A percentile compares a stretch with the other conserved stretches of the same genome.
Evolutionary conservation across 2,329 filamentous ascomycete genomes (phyloP).

Genomic region (Exophiala xenobiotica): DNA sequence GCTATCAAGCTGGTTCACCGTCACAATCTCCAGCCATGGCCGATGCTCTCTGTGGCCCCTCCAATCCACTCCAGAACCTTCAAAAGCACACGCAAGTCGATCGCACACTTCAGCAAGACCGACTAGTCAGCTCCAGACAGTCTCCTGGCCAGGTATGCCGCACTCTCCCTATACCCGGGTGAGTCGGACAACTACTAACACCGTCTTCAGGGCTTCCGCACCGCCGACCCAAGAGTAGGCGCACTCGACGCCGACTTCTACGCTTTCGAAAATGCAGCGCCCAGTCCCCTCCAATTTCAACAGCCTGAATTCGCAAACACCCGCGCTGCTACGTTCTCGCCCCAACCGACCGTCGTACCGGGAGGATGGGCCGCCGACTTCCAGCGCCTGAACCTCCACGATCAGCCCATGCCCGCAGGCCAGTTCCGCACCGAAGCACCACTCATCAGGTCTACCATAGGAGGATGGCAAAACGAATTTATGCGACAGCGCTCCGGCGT

Average conservation of each 20-base stretch:
- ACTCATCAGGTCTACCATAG: slow-evolving; percentile 32
- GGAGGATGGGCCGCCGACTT: slow-evolving; percentile 48
- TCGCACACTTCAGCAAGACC: slow-evolving; percentile 71
- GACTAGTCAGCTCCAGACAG: slow-evolving; percentile 53
- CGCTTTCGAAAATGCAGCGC: slow-evolving; percentile 61
- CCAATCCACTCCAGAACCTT: slow-evolving; percentile 72
- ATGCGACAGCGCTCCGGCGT: slow-evolving; percentile 39
- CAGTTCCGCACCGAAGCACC: slow-evolving; percentile 45
- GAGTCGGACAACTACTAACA: slow-evolving; percentile 3
- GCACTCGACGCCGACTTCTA: slow-evolving; percentile 66
- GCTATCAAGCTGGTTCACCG: neutral
- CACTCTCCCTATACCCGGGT: slow-evolving; percentile 18
- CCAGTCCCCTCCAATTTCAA: slow-evolving; percentile 33
- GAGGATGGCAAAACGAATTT: slow-evolving; percentile 64
- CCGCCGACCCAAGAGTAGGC: slow-evolving; percentile 54
- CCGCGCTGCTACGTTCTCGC: slow-evolving; percentile 24
- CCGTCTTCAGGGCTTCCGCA: slow-evolving; percentile 59
- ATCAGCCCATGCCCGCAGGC: slow-evolving; percentile 49
- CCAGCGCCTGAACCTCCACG: slow-evolving; percentile 46
- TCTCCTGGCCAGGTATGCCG: slow-evolving; percentile 55
- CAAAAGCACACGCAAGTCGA: slow-evolving; percentile 68
- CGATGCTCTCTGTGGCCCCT: slow-evolving; percentile 70
- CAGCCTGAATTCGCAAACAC: slow-evolving; percentile 27
- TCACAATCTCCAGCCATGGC: slow-evolving; percentile 52
- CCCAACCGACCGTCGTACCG: slow-evolving; percentile 29